Percentiles rank a stretch among this genome's conserved stretches.
phyloP scores from a whole-genome alignment of 768 basidiomycete species.

The Termitomyces sp. region DNA sequence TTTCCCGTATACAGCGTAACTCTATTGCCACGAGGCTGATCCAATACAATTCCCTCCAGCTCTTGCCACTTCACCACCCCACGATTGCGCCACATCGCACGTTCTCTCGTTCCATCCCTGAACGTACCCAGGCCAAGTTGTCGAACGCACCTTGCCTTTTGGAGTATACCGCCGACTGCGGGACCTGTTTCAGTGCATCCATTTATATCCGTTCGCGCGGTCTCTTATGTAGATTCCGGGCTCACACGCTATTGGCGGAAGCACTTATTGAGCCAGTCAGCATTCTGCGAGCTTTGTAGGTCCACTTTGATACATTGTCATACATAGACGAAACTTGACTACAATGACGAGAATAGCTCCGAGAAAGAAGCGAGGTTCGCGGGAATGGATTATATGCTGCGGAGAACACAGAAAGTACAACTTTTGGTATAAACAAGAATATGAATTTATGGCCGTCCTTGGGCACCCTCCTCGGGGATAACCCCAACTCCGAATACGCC shows the following conservation, averaged over 20 bases:
- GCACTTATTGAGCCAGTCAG: neutral
- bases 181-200: constrained; percentile 1
- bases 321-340: neutral
- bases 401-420: neutral
- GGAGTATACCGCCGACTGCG: constrained; percentile 3
- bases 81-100: constrained; percentile 10
- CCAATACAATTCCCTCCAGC: constrained; percentile 4
- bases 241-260: constrained; percentile 11
- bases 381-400: neutral
- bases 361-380: neutral
- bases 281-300: neutral
- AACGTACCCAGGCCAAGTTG: neutral
- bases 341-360: neutral
- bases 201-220: constrained; percentile 3
- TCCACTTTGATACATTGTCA: neutral
- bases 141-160: neutral
- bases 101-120: neutral
- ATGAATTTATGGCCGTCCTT: constrained; percentile 11
- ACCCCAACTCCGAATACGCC: constrained; percentile 25
- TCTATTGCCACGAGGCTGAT: constrained; percentile 5
- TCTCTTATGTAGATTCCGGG: constrained; percentile 1
- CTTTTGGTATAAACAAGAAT: neutral
- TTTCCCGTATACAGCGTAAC: neutral
- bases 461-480: constrained; percentile 18
- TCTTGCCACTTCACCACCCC: neutral